Base-by-base conservation (phyloP, 1,139 yeast species). In the Diutina rugosa region DNA sequence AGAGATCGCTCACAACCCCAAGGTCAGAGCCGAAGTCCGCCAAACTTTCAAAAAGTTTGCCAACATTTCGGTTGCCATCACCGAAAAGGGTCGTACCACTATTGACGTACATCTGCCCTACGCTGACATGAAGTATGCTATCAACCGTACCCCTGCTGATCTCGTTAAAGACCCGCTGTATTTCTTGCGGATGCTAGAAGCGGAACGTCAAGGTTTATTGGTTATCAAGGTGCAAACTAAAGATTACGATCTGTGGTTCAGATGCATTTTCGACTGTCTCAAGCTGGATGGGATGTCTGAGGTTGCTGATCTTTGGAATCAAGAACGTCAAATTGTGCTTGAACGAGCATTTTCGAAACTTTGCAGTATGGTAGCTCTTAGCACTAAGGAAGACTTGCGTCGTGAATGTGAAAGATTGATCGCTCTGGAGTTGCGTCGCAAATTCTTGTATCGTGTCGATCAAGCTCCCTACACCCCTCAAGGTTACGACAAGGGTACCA, bases 381-480 rank as follows among this genome's bases (percentile, higher is more conserved):
- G 87, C 65, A 85, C 95, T 56, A 89, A 91, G 63, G 98, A 91
- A 66, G 89, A 85, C 59, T 76, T 91, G 58, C 81, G 91, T 58
- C 80, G 87, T 60, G 87, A 81, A 60, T 87, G 97, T 72, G 87
- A 87, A 67, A 78, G 90, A 58, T 70, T 83, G 54, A 74, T 93
- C 54, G 86, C 85, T 56, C 79, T 76, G 59, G 85, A 85, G 59
- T 82, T 91, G 48, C 84, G 98, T 62, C 77, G 79, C 56, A 74
- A 79, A 46, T 87, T 93, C 65, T 73, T 83, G 65, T 76, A 79
- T 30, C 86, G 84, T 64, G 77, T 93, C 54, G 95, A 93, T 67
- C 98, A 91, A 72, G 97, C 98, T 2, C 97, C 99, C 29, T 91
- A 76, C 69, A 84, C 87, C 62, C 96, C 98, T 9, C 78, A 79